Evolutionary conservation across 345 rosid species (phyloP).

Genomic region (Murraya koenigii): DNA sequence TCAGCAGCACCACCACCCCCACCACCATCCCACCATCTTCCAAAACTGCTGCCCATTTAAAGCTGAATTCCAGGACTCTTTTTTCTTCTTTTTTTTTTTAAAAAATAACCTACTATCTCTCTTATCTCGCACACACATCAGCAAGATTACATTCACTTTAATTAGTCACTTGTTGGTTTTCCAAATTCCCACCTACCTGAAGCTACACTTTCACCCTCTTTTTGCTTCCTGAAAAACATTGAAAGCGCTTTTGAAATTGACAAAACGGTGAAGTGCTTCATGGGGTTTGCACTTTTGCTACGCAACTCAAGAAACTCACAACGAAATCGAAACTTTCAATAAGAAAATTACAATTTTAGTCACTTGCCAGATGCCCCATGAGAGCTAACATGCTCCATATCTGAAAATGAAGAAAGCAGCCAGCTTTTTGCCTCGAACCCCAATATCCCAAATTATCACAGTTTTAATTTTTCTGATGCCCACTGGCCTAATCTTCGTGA

Average conservation of each 20-base stretch:
- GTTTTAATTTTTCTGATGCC: background rate
- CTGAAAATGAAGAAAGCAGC: background rate
- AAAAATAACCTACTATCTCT: background rate
- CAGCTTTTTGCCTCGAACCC: background rate
- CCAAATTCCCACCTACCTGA: slow-evolving; percentile 20
- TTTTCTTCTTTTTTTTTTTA: background rate
- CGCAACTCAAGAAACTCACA: background rate
- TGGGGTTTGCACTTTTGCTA: slow-evolving; percentile 2
- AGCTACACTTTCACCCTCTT: slow-evolving; percentile 4
- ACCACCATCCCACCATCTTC: slow-evolving; percentile 10
- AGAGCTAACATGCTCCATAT: background rate
- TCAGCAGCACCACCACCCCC: background rate
- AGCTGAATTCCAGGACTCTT: slow-evolving; percentile 30
- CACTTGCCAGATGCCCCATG: background rate
- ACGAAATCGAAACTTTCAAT: background rate
- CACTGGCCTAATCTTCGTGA: slow-evolving; percentile 14
- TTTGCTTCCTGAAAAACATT: background rate
- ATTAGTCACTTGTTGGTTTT: slow-evolving; percentile 3
- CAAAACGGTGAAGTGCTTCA: slow-evolving; percentile 2
- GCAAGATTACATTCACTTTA: background rate
- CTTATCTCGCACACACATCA: background rate
- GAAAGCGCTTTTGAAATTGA: slow-evolving; percentile 7
- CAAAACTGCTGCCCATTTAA: slow-evolving; percentile 14
- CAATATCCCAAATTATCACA: background rate
- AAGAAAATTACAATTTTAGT: background rate